Evolutionary conservation across 495 filamentous ascomycete genomes (phyloP).

Genomic region (Massariosphaeria phaeospora): DNA sequence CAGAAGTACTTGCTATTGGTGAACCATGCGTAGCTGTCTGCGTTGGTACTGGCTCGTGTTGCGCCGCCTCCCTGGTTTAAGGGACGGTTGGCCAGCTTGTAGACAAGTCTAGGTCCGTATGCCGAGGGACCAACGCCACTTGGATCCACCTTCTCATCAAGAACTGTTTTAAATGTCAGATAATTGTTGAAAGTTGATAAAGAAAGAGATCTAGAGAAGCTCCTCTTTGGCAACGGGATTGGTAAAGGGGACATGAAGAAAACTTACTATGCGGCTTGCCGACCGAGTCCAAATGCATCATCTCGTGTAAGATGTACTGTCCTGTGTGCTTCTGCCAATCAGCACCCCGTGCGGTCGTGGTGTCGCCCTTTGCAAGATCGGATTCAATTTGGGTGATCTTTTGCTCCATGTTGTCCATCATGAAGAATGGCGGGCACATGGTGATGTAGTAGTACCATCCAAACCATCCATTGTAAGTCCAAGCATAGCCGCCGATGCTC

Average conservation of each 20-base stretch:
- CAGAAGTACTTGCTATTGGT: conserved; percentile 1
- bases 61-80: conserved; percentile 3
- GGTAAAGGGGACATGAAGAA: not conserved
- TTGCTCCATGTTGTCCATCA: not conserved
- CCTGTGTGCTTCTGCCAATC: conserved; percentile 1
- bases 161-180: conserved; percentile 1
- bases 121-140: not conserved
- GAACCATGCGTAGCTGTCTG: conserved; percentile 7
- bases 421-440: conserved; percentile 8
- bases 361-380: not conserved
- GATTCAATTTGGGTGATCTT: conserved; percentile 2
- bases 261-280: conserved; percentile 17
- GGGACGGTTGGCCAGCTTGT: conserved; percentile 2
- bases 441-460: conserved; percentile 4
- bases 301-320: conserved; percentile 3
- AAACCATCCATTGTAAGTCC: conserved; percentile 2
- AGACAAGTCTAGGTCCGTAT: not conserved
- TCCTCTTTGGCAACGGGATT: not conserved
- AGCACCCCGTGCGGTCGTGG: not conserved
- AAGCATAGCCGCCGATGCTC: conserved; percentile 3
- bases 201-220: not conserved
- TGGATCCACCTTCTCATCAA: not conserved
- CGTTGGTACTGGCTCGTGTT: not conserved
- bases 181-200: not conserved
- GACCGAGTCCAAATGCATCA: conserved; percentile 16